Percentiles rank a stretch among this genome's conserved stretches.
Evolutionary conservation across 2,329 filamentous ascomycete genomes (phyloP).

Genomic region (Clarireedia monteithiana): DNA sequence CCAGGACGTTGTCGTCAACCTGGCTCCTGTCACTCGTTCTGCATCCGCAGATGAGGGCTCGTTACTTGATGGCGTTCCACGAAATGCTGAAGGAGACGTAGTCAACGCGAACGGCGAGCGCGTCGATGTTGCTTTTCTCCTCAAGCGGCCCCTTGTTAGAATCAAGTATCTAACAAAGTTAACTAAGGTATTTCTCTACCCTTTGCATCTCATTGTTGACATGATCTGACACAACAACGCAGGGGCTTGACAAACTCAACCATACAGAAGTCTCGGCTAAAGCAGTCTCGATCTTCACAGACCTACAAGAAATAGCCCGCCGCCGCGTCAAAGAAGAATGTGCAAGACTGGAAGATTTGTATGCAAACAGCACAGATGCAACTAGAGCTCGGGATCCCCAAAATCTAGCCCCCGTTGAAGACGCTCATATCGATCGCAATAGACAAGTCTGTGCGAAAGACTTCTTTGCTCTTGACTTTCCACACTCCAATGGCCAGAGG

Average conservation of each 20-base stretch:
- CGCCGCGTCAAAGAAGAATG: slow-evolving; percentile 66
- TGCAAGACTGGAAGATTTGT: slow-evolving; percentile 73
- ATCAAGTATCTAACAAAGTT: slow-evolving; percentile 83
- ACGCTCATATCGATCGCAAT: slow-evolving; percentile 63
- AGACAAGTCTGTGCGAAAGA: slow-evolving; percentile 86
- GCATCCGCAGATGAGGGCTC: slow-evolving; percentile 46
- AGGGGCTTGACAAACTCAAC: slow-evolving; percentile 20
- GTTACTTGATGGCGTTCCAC: slow-evolving; percentile 49
- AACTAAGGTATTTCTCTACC: slow-evolving; percentile 51
- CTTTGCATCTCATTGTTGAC: not conserved
- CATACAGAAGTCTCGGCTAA: slow-evolving; percentile 37
- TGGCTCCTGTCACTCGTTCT: slow-evolving; percentile 57
- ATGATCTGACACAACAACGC: slow-evolving; percentile 7
- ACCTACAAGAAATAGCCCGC: slow-evolving; percentile 70
- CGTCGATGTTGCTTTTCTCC: slow-evolving; percentile 86
- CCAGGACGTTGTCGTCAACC: slow-evolving; percentile 87
- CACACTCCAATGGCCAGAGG: slow-evolving; percentile 83
- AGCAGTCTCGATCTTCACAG: slow-evolving; percentile 40
- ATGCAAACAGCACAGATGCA: slow-evolving; percentile 75
- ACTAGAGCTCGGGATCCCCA: slow-evolving; percentile 71
- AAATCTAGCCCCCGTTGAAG: slow-evolving; percentile 63
- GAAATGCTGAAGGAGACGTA: slow-evolving; percentile 58
- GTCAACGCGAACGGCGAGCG: slow-evolving; percentile 63
- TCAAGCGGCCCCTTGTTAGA: slow-evolving; percentile 82
- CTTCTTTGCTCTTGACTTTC: slow-evolving; percentile 75